Evolutionary conservation across 768 basidiomycete genomes (phyloP).

Genomic region (Peribolospora baueri): DNA sequence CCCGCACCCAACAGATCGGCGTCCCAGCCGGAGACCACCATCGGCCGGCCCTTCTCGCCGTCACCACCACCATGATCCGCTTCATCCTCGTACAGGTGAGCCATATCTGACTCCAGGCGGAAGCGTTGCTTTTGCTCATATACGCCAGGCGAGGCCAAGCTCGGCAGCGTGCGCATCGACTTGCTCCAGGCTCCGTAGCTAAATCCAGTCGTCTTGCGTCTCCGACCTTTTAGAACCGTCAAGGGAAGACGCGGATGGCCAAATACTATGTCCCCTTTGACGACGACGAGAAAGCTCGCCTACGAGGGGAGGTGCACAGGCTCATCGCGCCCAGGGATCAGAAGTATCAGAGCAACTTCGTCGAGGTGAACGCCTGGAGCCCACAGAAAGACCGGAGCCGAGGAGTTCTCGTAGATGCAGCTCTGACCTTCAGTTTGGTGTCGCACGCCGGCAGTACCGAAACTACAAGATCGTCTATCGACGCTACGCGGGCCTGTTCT

Average conservation of each 20-base stretch:
- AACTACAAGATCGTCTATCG: constrained; percentile 96
- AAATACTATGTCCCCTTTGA: constrained; percentile 94
- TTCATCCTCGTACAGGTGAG: constrained; percentile 88
- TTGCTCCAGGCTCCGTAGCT: not conserved
- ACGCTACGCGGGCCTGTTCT: constrained; percentile 90
- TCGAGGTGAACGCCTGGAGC: constrained; percentile 41
- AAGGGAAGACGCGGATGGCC: constrained; percentile 87
- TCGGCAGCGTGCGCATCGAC: not conserved
- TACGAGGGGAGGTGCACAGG: constrained; percentile 88
- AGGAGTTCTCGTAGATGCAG: not conserved
- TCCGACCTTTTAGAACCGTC: constrained; percentile 50
- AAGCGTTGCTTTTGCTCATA: not conserved
- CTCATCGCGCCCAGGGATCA: constrained; percentile 89
- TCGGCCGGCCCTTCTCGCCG: too few species aligned
- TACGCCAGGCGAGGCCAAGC: not conserved
- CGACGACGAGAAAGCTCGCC: constrained; percentile 89
- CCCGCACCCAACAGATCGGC: too few species aligned
- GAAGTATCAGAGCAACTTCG: constrained; percentile 97
- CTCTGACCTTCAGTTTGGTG: not conserved
- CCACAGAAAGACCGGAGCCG: not conserved
- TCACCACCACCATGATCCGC: constrained; percentile 44
- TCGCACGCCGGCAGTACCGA: constrained; percentile 41
- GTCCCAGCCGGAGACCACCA: too few species aligned
- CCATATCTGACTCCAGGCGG: not conserved
- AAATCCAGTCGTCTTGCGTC: not conserved